phyloP scores from a whole-genome alignment of 371 early-diverging fungal genomes.

The Mortierella sp. region DNA sequence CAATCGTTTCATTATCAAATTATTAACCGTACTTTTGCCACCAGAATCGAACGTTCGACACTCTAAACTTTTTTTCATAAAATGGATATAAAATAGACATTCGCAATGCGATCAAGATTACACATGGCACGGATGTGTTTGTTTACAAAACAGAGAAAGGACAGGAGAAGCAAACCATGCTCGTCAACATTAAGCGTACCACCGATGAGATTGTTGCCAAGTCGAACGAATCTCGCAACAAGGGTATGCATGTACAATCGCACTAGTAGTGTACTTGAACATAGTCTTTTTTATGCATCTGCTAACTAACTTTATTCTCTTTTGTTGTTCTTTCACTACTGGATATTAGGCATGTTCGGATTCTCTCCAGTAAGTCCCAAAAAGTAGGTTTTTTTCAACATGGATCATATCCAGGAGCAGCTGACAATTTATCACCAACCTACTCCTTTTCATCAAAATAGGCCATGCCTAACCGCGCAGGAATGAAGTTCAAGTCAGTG shows the following conservation, averaged over 20 bases:
- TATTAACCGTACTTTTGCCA: too few relatives aligned
- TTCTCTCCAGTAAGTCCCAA: conserved; percentile 33
- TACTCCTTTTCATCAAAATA: not conserved
- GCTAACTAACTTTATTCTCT: not conserved
- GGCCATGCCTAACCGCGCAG: conserved; percentile 50
- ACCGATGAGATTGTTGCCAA: conserved; percentile 72
- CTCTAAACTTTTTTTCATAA: not conserved
- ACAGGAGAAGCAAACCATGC: conserved; percentile 81
- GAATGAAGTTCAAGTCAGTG: conserved; percentile 32
- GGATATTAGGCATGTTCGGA: conserved; percentile 34
- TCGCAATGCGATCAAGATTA: conserved; percentile 75
- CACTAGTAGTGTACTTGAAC: not conserved
- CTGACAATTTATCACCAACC: not conserved
- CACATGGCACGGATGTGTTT: conserved; percentile 81
- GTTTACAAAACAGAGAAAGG: conserved; percentile 80
- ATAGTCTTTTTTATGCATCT: not conserved
- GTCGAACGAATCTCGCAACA: conserved; percentile 47
- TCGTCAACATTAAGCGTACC: conserved; percentile 76
- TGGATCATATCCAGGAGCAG: not conserved
- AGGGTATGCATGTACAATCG: conserved; percentile 9
- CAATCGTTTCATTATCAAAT: not conserved
- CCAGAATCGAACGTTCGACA: too few relatives aligned
- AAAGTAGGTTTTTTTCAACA: not conserved
- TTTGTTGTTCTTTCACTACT: not conserved
- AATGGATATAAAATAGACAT: conserved; percentile 41